Conservation (phyloP, 1,139 yeast species). For the Yamadazyma taylorii region DNA sequence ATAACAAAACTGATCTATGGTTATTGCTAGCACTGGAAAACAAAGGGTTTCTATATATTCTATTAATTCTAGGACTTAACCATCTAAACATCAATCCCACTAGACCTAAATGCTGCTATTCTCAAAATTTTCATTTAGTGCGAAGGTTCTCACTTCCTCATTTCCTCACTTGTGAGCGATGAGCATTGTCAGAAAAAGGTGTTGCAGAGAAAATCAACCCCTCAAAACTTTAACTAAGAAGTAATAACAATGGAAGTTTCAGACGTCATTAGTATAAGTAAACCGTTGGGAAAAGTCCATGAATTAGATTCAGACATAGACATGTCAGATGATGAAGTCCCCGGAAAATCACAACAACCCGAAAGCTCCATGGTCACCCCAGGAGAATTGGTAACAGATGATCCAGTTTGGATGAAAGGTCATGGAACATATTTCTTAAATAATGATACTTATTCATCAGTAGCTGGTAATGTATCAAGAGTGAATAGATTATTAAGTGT, state of each 20-base stretch:
- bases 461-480: conserved; percentile 85
- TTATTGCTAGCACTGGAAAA: conserved; percentile 2
- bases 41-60: background rate
- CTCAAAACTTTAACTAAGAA: too few relatives aligned
- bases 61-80: conserved; percentile 5
- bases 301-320: conserved; percentile 31
- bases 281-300: conserved; percentile 22
- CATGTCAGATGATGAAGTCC: conserved; percentile 30
- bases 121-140: conserved; percentile 1
- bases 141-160: too few relatives aligned
- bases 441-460: conserved; percentile 79
- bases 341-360: conserved; percentile 5
- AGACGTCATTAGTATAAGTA: conserved; percentile 40
- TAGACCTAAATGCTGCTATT: background rate
- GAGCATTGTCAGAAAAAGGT: conserved; percentile 5
- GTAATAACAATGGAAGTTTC: conserved; percentile 26
- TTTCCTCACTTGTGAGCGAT: conserved; percentile 6
- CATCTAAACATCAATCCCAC: conserved; percentile 9
- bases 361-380: conserved; percentile 68
- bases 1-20: too few relatives aligned
- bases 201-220: background rate
- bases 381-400: conserved; percentile 95
- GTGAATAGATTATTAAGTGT: conserved; percentile 89
- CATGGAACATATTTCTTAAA: conserved; percentile 89
- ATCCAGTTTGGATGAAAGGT: conserved; percentile 98